Base-by-base conservation (phyloP, 805 yeast genomes). In the Jamesozyma jinghongensis region DNA sequence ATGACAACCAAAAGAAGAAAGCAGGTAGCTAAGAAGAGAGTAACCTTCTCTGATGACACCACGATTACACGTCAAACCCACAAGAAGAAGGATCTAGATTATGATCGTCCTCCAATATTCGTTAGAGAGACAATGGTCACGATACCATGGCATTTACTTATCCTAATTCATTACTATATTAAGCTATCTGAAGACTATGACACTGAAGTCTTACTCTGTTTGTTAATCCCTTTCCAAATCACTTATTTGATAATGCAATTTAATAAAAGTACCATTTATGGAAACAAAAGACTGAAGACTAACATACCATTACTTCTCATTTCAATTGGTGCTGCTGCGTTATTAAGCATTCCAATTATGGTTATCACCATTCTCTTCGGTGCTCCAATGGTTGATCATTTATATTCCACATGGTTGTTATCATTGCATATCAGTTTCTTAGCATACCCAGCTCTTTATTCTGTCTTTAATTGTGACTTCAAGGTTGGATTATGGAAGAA, bases 301-400 rank as follows among this genome's bases (percentile, higher is more conserved):
- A 60, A 61, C 19, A 22, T 43, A 17, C 40, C 57, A 2, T 38
- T 59, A 32, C 34, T 56, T 2, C 28, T 61, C 0, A 39, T 54
- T 17, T 47, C 62, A 2, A 35, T 57, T 3, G 48, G 47, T 26
- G 56, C 57, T 11, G 32, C 62, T 2, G 27, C 54, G 14, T 19
- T 53, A 10, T 35, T 62, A 10, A 50, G 61, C 33, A 8, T 57
- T 5, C 58, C 62, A 2, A 44, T 58, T 2, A 45, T 48, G 40
- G 28, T 62, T 2, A 43, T 70, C 1, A 56, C 81, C 35, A 66
- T 86, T 1, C 51, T 86, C 11, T 75, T 85, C 54, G 97, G 97
- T 6, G 94, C 95, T 0, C 95, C 96, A 12, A 65, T 82, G 33
- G 63, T 75, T 1, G 65, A 74, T 1, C 67, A 70, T 28, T 43